Percentiles rank a stretch among this genome's conserved stretches.
Conservation (phyloP, 169 alveolate species). For the Plasmodium vivax region DNA sequence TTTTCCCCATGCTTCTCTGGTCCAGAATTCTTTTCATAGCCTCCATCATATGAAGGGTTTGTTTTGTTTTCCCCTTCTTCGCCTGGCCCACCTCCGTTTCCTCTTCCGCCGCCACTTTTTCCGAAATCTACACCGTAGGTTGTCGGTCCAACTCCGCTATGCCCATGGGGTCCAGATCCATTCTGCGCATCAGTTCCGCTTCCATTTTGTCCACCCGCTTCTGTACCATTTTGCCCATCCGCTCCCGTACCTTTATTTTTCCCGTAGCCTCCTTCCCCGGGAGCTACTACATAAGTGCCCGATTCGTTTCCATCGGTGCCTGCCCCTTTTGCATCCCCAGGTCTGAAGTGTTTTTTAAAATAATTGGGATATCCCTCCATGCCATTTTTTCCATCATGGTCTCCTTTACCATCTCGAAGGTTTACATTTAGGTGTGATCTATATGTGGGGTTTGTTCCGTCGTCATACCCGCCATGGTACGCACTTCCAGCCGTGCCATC, state of each 20-base stretch:
- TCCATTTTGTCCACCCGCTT: neutral
- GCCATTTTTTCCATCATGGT: neutral
- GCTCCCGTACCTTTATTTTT: neutral
- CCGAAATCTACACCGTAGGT: constrained; percentile 3
- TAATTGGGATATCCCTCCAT: neutral
- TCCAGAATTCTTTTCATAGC: neutral
- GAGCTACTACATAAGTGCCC: neutral
- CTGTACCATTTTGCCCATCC: neutral
- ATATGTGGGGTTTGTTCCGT: neutral
- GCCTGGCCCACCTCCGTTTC: neutral
- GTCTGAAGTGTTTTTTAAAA: neutral
- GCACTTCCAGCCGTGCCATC: neutral
- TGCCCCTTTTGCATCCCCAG: neutral
- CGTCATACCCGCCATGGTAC: neutral
- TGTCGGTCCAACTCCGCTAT: neutral
- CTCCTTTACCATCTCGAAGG: neutral
- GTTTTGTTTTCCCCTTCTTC: neutral
- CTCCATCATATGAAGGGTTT: neutral
- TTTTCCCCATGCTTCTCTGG: neutral
- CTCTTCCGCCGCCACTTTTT: neutral
- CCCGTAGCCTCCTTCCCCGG: neutral
- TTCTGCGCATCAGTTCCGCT: neutral
- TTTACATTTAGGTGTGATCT: neutral
- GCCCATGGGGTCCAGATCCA: neutral
- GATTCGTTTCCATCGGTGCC: neutral